Percentiles rank a stretch among this genome's conserved stretches.
Conservation (phyloP, 2,329 filamentous ascomycete species). For the Aspergillus carbonarius region DNA sequence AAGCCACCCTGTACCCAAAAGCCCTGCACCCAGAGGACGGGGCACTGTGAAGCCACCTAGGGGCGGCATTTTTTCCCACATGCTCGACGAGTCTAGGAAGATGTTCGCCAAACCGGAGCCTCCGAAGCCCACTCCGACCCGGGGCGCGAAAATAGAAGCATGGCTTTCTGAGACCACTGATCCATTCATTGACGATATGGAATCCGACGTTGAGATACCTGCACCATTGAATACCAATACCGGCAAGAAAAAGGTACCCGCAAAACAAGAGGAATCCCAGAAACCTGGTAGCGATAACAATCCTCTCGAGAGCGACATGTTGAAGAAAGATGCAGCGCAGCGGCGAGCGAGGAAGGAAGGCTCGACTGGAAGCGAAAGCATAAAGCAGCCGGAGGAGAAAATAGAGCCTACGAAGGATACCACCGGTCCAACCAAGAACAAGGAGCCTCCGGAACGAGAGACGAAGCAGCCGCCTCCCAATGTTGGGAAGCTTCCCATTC, state of each 20-base stretch:
- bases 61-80: slow-evolving; percentile 45
- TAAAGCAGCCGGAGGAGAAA: slow-evolving; percentile 16
- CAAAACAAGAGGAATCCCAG: slow-evolving; percentile 23
- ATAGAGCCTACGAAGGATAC: slow-evolving; percentile 7
- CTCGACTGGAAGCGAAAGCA: slow-evolving; percentile 14
- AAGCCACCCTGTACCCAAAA: slow-evolving; percentile 9
- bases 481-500: slow-evolving; percentile 9
- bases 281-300: slow-evolving; percentile 23
- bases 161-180: slow-evolving; percentile 61
- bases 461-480: slow-evolving; percentile 17
- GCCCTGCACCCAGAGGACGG: slow-evolving; percentile 16
- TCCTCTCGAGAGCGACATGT: slow-evolving; percentile 28
- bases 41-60: slow-evolving; percentile 35
- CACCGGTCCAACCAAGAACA: slow-evolving; percentile 12
- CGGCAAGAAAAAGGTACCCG: slow-evolving; percentile 32
- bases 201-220: slow-evolving; percentile 38
- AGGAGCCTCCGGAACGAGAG: slow-evolving; percentile 13
- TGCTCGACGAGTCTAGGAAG: slow-evolving; percentile 46
- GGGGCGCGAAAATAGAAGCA: slow-evolving; percentile 58
- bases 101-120: slow-evolving; percentile 45
- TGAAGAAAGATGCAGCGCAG: slow-evolving; percentile 25
- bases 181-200: slow-evolving; percentile 51
- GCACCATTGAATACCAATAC: slow-evolving; percentile 44
- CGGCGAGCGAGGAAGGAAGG: slow-evolving; percentile 23
- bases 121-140: slow-evolving; percentile 40